Evolutionary conservation across 2,329 filamentous ascomycete species (phyloP), one percentile per base, ranked within the genome.

Genomic region (Salinomyces thailandicus): DNA sequence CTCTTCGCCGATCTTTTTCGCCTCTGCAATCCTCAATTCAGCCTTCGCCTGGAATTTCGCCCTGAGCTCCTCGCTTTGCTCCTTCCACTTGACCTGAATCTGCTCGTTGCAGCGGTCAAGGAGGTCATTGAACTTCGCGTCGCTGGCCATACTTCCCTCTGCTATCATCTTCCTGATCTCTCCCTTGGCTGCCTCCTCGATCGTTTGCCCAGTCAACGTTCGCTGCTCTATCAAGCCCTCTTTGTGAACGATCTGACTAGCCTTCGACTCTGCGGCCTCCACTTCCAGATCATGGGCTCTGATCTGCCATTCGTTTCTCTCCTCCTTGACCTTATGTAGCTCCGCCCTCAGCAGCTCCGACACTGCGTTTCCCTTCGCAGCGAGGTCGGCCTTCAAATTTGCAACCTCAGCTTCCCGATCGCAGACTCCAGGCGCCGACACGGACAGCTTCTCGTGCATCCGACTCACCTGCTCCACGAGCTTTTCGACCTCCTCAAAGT

Each of bases 101-200:
- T 24, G 20, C 20, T 24, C n/a, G n/a, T 24, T 24, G 20, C 7
- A 24, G n/a, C 27, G 27, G 15, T 7, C 8, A 7, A 7, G 7
- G 15, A 30, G 27, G 15, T 30, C 31, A n/a, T 34, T 8, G 13
- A 29, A 26, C 14, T 34, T 34, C 22, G 4, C 31, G 13, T 38
- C 18, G 9, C 11, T 13, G 8, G 5, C 19, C 15, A 19, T 14
- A n/a, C 33, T 33, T 12, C 3, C 5, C 4, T 8, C 16, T 5
- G 13, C 5, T 20, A 44, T 4, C 17, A 33, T 37, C 18, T 33
- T 30, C 31, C 39, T 29, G 15, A 32, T 33, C 32, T 39, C 18
- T 12, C 31, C 11, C 14, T 41, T 35, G 26, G 19, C 13, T 5
- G 19, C 19, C 22, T 31, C 27, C 14, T 31, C 27, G n/a, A 26